Evolutionary conservation across 2,329 filamentous ascomycete species (phyloP).

Genomic region (Didymella pinodella): DNA sequence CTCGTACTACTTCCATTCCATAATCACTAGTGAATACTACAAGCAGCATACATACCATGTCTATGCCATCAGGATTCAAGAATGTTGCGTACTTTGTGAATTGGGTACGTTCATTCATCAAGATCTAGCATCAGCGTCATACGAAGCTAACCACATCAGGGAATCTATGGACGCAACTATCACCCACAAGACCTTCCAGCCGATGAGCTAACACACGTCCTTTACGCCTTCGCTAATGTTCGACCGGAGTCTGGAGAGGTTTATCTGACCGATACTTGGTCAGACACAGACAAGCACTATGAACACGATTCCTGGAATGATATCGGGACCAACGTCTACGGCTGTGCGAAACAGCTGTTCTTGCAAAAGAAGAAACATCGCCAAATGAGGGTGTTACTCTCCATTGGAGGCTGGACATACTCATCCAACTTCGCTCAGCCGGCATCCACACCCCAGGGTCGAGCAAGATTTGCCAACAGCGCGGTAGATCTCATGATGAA

Average conservation of each 20-base stretch:
- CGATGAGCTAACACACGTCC: constrained; percentile 47
- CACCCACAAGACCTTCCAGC: constrained; percentile 47
- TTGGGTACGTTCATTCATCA: constrained; percentile 34
- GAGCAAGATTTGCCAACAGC: constrained; percentile 46
- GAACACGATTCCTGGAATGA: constrained; percentile 51
- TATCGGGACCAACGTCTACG: constrained; percentile 50
- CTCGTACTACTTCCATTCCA: constrained; percentile 36
- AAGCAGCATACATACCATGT: constrained; percentile 18
- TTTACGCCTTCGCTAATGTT: constrained; percentile 52
- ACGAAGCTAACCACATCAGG: constrained; percentile 31
- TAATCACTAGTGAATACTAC: constrained; percentile 7
- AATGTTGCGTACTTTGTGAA: constrained; percentile 52
- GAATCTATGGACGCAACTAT: constrained; percentile 50
- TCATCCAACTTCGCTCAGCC: constrained; percentile 48
- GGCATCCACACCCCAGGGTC: constrained; percentile 41
- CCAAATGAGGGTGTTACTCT: constrained; percentile 49
- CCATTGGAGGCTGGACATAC: constrained; percentile 52
- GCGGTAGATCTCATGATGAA: constrained; percentile 44
- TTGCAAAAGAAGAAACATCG: constrained; percentile 49
- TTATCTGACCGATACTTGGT: constrained; percentile 49
- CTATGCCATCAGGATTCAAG: constrained; percentile 41
- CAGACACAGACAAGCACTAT: constrained; percentile 51
- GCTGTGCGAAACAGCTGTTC: constrained; percentile 50
- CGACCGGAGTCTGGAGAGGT: constrained; percentile 49
- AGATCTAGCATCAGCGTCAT: constrained; percentile 8